phyloP scores from a whole-genome alignment of 2,329 filamentous ascomycete genomes.

The Fonsecaea pedrosoi region DNA sequence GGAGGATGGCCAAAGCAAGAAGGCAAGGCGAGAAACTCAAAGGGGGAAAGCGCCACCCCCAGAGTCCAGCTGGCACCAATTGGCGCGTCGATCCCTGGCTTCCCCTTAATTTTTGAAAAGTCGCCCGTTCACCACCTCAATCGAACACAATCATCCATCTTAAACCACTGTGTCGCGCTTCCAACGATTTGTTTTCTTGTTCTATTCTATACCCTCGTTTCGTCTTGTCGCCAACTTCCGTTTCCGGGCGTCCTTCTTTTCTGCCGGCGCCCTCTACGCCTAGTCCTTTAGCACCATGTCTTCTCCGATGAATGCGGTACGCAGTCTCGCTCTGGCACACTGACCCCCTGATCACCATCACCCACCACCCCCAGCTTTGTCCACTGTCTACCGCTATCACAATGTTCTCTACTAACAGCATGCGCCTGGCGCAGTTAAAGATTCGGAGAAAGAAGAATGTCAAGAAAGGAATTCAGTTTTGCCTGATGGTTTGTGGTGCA shows the following conservation, averaged over 20 bases:
- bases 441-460: slow-evolving; percentile 99
- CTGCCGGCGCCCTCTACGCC: slow-evolving; percentile 12
- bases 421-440: slow-evolving; percentile 71
- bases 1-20: not conserved
- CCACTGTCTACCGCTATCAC: not conserved
- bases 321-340: slow-evolving; percentile 19
- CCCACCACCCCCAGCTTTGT: slow-evolving; percentile 9
- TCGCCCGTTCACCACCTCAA: slow-evolving; percentile 1
- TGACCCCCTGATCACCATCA: slow-evolving; percentile 8
- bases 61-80: slow-evolving; percentile 16
- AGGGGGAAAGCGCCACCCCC: slow-evolving; percentile 36
- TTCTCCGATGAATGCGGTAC: slow-evolving; percentile 41
- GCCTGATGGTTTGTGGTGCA: slow-evolving; percentile 99
- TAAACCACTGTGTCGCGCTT: slow-evolving; percentile 5
- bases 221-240: slow-evolving; percentile 4
- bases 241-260: slow-evolving; percentile 13
- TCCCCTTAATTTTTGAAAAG: slow-evolving; percentile 35
- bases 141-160: slow-evolving; percentile 6
- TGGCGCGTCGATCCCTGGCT: slow-evolving; percentile 18
- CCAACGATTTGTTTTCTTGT: slow-evolving; percentile 11
- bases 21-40: slow-evolving; percentile 19
- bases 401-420: slow-evolving; percentile 34
- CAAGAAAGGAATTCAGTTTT: slow-evolving; percentile 99
- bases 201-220: slow-evolving; percentile 21
- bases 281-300: slow-evolving; percentile 33